A percentile compares a stretch with the other conserved stretches of the same genome.
phyloP scores from a whole-genome alignment of 768 basidiomycete species.

The Suillus decipiens region DNA sequence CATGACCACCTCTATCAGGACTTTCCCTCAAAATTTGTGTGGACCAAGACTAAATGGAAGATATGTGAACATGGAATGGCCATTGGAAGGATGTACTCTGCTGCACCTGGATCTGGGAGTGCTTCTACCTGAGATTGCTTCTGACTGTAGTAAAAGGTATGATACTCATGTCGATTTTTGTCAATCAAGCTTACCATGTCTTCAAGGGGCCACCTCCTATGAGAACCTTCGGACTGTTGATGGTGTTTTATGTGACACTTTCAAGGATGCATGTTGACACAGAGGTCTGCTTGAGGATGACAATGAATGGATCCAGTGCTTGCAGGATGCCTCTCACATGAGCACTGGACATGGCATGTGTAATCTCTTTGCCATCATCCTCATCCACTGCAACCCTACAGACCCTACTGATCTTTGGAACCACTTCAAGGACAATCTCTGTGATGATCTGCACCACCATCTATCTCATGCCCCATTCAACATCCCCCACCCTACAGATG shows the following conservation, averaged over 20 bases:
- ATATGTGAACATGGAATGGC: slow-evolving; percentile 19
- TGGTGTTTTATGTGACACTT: slow-evolving; percentile 30
- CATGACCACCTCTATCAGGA: not conserved
- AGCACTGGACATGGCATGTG: slow-evolving; percentile 38
- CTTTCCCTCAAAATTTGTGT: slow-evolving; percentile 18
- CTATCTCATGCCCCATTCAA: slow-evolving; percentile 17
- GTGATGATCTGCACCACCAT: slow-evolving; percentile 39
- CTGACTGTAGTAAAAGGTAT: slow-evolving; percentile 36
- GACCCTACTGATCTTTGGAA: slow-evolving; percentile 39
- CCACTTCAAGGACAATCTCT: slow-evolving; percentile 35
- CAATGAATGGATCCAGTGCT: slow-evolving; percentile 44
- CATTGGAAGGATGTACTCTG: slow-evolving; percentile 37
- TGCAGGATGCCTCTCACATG: slow-evolving; percentile 42
- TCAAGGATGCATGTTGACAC: slow-evolving; percentile 42
- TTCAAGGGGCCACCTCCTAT: slow-evolving; percentile 25
- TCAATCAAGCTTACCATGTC: not conserved
- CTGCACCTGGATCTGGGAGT: slow-evolving; percentile 34
- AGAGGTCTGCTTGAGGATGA: slow-evolving; percentile 49
- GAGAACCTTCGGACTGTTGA: slow-evolving; percentile 26
- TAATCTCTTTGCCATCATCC: slow-evolving; percentile 42
- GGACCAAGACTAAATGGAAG: slow-evolving; percentile 25
- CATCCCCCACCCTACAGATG: slow-evolving; percentile 26
- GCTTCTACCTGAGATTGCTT: slow-evolving; percentile 41
- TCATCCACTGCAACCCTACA: slow-evolving; percentile 35
- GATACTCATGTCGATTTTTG: not conserved